Evolutionary conservation across 2,329 filamentous ascomycete species (phyloP).

Genomic region (Sclerotinia sclerotiorum): DNA sequence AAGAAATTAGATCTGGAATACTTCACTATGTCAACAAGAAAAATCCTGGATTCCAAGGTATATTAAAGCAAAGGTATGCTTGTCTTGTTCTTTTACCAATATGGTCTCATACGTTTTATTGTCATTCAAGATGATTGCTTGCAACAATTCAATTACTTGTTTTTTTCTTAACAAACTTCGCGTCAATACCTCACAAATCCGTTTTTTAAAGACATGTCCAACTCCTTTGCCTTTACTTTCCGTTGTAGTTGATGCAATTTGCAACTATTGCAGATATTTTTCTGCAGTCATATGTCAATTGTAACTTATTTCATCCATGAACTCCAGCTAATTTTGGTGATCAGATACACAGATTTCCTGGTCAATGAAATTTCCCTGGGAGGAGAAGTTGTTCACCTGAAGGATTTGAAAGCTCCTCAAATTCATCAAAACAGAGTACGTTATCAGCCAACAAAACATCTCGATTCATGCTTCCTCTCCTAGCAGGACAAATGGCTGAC

Average conservation of each 20-base stretch:
- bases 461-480: neutral
- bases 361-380: constrained; percentile 69
- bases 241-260: neutral
- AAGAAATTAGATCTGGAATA: constrained; percentile 54
- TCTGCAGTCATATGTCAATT: no score
- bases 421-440: constrained; percentile 1
- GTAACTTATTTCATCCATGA: neutral
- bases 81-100: neutral
- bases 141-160: neutral
- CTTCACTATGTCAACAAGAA: constrained; percentile 59
- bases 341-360: constrained; percentile 70
- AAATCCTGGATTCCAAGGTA: constrained; percentile 60
- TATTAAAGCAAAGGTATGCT: constrained; percentile 64
- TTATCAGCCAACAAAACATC: neutral
- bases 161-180: neutral
- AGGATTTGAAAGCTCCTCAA: constrained; percentile 39
- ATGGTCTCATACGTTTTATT: neutral
- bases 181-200: neutral
- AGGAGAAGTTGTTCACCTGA: constrained; percentile 63
- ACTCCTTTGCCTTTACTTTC: neutral
- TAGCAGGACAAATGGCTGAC: neutral
- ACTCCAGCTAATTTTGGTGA: constrained; percentile 17
- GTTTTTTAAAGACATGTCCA: neutral
- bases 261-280: neutral
- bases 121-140: neutral